Evolutionary conservation across 257 asterid genomes (phyloP).

Genomic region (Jasminum sambac): DNA sequence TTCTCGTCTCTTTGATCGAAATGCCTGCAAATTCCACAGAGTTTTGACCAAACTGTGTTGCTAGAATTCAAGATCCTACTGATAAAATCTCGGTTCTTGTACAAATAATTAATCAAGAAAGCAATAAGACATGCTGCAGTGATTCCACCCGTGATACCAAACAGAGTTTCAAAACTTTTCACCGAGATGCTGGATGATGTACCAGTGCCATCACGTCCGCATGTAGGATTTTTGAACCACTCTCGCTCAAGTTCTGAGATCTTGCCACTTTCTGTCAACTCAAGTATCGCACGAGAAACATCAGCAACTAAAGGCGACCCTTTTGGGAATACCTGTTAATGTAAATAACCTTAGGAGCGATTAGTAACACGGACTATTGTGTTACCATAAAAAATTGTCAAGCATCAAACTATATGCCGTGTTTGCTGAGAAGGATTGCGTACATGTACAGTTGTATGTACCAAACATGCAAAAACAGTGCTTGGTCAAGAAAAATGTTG

Average conservation of each 20-base stretch:
- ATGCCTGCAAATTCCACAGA: slow-evolving; percentile 28
- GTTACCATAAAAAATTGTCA: no score
- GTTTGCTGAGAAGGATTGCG: no score
- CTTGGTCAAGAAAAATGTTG: no score
- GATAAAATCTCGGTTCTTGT: slow-evolving; percentile 31
- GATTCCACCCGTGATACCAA: slow-evolving; percentile 33
- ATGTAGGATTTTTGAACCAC: slow-evolving; percentile 15
- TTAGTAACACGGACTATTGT: not conserved
- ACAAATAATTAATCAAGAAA: slow-evolving; percentile 30
- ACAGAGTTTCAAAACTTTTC: slow-evolving; percentile 28
- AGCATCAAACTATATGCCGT: no score
- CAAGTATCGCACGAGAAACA: slow-evolving; percentile 35
- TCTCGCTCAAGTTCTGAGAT: slow-evolving; percentile 11
- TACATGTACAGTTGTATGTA: no score
- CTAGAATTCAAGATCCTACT: slow-evolving; percentile 26
- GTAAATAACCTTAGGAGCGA: not conserved
- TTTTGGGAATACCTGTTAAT: slow-evolving; percentile 35
- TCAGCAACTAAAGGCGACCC: slow-evolving; percentile 47
- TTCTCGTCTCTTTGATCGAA: slow-evolving; percentile 36
- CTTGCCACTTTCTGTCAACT: slow-evolving; percentile 26
- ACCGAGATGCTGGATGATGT: not conserved
- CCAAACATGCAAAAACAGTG: not conserved
- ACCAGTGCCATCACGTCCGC: not conserved
- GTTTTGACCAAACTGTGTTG: slow-evolving; percentile 29
- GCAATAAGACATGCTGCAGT: slow-evolving; percentile 24